These are phyloP conservation scores for Neostapfia colusana DNA, from an alignment of 176 grass and related monocot genomes.

Conservation along the genomic window DNA sequence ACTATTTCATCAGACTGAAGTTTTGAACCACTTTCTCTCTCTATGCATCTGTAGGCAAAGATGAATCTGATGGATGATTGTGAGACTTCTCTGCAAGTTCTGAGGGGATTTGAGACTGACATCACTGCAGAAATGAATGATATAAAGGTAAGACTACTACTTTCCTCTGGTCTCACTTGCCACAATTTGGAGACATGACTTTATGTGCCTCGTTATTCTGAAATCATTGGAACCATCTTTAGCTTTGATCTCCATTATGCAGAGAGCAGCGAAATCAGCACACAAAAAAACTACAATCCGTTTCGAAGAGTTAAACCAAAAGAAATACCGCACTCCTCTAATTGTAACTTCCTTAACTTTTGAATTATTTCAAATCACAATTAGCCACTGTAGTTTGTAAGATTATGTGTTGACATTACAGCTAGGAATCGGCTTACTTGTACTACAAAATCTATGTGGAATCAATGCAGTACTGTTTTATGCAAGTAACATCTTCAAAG, in stretches of 20 bases:
- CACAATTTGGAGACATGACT: neutral
- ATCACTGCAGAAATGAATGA: conserved; percentile 84
- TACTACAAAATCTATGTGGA: conserved; percentile 82
- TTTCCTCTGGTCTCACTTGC: neutral
- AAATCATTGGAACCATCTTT: neutral
- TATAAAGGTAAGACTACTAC: conserved; percentile 58
- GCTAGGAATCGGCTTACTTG: conserved; percentile 76
- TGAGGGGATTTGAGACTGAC: conserved; percentile 94
- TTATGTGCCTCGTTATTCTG: conserved; percentile 2
- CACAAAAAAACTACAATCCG: conserved; percentile 77
- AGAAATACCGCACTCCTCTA: conserved; percentile 70
- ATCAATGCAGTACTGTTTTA: conserved; percentile 90
- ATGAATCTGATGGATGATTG: conserved; percentile 86
- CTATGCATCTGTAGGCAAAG: conserved; percentile 65
- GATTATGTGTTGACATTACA: conserved; percentile 27
- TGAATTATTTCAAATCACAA: neutral
- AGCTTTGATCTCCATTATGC: conserved; percentile 10
- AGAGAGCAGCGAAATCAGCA: conserved; percentile 77
- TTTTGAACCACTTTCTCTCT: neutral
- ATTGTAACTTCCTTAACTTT: conserved; percentile 49
- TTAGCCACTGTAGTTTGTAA: neutral
- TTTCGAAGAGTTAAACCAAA: conserved; percentile 84
- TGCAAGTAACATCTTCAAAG: conserved; percentile 83
- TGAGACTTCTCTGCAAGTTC: conserved; percentile 87
- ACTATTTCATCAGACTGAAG: conserved; percentile 11